A percentile compares a stretch with the other conserved stretches of the same genome.
Conservation (phyloP, 2,329 filamentous ascomycete species). For the Ophiocordyceps camponoti-rufipedis region DNA sequence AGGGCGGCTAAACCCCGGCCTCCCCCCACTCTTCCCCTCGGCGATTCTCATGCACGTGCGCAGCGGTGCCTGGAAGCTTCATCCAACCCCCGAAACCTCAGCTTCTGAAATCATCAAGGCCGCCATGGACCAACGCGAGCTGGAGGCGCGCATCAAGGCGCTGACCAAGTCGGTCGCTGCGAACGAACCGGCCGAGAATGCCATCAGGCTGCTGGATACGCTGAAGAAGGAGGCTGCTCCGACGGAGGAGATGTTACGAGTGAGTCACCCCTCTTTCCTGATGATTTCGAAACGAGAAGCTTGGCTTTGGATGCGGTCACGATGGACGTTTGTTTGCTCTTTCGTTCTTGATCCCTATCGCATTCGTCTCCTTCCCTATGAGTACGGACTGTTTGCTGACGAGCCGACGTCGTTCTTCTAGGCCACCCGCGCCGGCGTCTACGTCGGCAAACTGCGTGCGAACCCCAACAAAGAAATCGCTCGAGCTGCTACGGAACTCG, state of each 20-base stretch:
- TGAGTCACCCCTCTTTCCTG: conserved; percentile 21
- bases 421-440: conserved; percentile 79
- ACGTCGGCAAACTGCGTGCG: conserved; percentile 62
- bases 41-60: no score
- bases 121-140: conserved; percentile 63
- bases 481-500: conserved; percentile 60
- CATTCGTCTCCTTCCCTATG: background rate
- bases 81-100: background rate
- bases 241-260: conserved; percentile 77
- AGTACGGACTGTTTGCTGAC: background rate
- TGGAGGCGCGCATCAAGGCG: conserved; percentile 58
- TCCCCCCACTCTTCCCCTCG: no score
- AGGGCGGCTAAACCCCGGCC: no score
- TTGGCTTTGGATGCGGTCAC: no score
- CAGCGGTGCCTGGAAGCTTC: no score
- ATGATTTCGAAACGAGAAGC: background rate
- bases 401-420: conserved; percentile 9
- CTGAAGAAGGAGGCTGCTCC: conserved; percentile 67
- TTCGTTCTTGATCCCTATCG: background rate
- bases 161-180: conserved; percentile 61
- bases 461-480: conserved; percentile 71
- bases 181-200: conserved; percentile 54
- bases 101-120: background rate
- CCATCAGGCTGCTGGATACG: conserved; percentile 57
- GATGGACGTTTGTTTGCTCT: background rate